phyloP scores from a whole-genome alignment of 768 basidiomycete genomes.

The Pisolithus microcarpus region DNA sequence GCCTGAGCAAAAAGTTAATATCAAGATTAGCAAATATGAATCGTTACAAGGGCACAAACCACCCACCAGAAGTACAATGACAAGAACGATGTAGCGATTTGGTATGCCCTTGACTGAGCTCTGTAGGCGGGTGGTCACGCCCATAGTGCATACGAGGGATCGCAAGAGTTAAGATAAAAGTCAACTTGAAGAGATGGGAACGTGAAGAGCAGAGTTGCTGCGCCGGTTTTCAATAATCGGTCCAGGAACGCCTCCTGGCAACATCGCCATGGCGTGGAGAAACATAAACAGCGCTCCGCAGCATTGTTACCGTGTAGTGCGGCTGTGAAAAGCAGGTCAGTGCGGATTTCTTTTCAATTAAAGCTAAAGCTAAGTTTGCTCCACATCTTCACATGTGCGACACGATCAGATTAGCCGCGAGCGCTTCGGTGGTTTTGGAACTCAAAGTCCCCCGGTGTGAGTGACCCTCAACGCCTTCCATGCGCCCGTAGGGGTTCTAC shows the following conservation, averaged over 20 bases:
- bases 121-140: neutral
- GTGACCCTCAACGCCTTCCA: too few relatives aligned
- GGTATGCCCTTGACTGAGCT: slow-evolving; percentile 11
- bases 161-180: neutral
- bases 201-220: neutral
- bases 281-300: too few relatives aligned
- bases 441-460: too few relatives aligned
- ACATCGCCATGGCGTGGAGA: too few relatives aligned
- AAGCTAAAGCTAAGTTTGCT: too few relatives aligned
- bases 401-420: too few relatives aligned
- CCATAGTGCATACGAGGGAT: neutral
- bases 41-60: neutral
- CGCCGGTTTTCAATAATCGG: neutral
- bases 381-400: too few relatives aligned
- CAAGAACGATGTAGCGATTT: slow-evolving; percentile 14
- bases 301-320: too few relatives aligned
- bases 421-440: too few relatives aligned
- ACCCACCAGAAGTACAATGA: slow-evolving; percentile 16
- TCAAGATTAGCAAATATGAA: neutral
- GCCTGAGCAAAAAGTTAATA: slow-evolving; percentile 2
- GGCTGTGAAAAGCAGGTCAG: too few relatives aligned
- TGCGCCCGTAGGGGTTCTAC: too few relatives aligned
- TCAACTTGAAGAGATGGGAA: neutral
- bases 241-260: neutral
- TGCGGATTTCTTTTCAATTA: too few relatives aligned